These are phyloP conservation scores for Pichia cactophila DNA, from an alignment of 1,139 yeast genomes.

Conservation along the genomic window DNA sequence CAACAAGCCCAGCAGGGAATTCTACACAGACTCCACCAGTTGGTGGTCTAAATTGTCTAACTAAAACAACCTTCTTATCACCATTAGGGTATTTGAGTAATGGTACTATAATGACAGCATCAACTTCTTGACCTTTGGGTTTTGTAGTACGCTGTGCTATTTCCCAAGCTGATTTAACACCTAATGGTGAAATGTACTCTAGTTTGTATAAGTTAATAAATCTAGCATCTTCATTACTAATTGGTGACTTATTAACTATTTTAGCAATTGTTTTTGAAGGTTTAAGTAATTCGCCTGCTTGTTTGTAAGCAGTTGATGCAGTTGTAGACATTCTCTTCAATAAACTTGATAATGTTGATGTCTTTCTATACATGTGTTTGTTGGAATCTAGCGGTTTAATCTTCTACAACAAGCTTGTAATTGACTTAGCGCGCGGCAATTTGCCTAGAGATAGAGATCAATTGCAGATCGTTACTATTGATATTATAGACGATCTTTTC, in stretches of 20 bases:
- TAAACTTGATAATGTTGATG: neutral
- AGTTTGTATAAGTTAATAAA: conserved; percentile 60
- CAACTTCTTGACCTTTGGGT: conserved; percentile 56
- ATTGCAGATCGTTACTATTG: too few species aligned
- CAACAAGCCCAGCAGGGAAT: conserved; percentile 91
- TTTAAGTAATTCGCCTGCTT: conserved; percentile 9
- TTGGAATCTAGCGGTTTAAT: neutral
- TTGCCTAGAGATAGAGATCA: too few species aligned
- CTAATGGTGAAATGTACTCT: conserved; percentile 63
- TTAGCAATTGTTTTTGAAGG: conserved; percentile 27
- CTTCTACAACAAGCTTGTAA: neutral
- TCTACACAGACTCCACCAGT: conserved; percentile 82
- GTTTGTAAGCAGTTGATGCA: neutral
- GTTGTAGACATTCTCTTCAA: conserved; percentile 4
- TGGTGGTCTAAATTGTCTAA: conserved; percentile 91
- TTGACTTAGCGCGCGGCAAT: neutral
- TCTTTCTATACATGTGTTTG: neutral
- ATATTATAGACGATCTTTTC: too few species aligned
- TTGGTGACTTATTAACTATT: conserved; percentile 28
- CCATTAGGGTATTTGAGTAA: conserved; percentile 35
- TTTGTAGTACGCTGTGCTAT: conserved; percentile 82
- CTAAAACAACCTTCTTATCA: conserved; percentile 54
- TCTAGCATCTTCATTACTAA: conserved; percentile 38
- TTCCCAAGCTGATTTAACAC: conserved; percentile 74
- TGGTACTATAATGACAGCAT: conserved; percentile 86